Evolutionary conservation across 2,329 filamentous ascomycete species (phyloP).

Genomic region (Drechslerella dactyloides): DNA sequence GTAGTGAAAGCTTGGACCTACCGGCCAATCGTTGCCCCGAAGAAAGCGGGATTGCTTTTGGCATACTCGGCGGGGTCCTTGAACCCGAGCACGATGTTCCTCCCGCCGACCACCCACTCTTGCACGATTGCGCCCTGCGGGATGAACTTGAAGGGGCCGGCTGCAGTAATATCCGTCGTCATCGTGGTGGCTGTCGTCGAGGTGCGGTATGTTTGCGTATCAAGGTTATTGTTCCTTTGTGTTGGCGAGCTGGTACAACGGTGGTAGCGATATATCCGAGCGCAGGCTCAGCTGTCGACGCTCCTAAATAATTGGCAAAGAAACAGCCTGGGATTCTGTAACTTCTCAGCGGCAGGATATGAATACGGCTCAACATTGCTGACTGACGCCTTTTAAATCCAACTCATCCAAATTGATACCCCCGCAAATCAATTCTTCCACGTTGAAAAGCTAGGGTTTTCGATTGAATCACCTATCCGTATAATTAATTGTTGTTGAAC

Average conservation of each 20-base stretch:
- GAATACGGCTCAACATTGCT: no score
- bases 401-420: neutral
- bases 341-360: no score
- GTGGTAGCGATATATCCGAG: neutral
- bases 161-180: constrained; percentile 21
- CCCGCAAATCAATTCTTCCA: neutral
- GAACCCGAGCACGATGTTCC: constrained; percentile 90
- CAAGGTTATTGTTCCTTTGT: no score
- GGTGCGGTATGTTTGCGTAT: neutral
- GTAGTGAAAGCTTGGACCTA: constrained; percentile 54
- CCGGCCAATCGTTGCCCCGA: constrained; percentile 89
- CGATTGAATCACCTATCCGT: no score
- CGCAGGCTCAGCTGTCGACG: neutral
- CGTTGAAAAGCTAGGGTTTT: neutral
- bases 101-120: constrained; percentile 75
- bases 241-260: no score
- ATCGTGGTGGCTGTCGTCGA: constrained; percentile 9
- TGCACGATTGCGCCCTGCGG: constrained; percentile 81
- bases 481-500: no score
- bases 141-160: constrained; percentile 67
- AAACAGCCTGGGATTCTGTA: neutral
- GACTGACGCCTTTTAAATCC: neutral
- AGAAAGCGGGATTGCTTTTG: constrained; percentile 77
- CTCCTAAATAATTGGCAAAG: neutral
- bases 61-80: constrained; percentile 69